Evolutionary conservation across 108 stramenopile species (phyloP).

Genomic region (Craspedostauros australis): DNA sequence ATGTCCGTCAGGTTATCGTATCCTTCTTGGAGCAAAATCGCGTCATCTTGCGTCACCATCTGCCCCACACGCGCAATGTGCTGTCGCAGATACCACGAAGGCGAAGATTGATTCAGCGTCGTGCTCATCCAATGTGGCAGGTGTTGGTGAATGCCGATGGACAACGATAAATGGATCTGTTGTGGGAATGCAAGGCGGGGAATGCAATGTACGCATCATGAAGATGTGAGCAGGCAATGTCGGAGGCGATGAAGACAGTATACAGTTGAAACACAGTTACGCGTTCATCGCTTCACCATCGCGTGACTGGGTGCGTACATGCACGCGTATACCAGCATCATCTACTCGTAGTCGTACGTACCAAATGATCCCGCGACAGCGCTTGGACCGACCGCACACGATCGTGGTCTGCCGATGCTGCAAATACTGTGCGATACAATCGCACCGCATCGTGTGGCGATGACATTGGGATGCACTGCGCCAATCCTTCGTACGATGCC

Average conservation of each 20-base stretch:
- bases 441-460: neutral
- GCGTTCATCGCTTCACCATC: too few species aligned
- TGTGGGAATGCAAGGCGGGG: neutral
- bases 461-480: too few species aligned
- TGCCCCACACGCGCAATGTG: neutral
- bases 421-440: neutral
- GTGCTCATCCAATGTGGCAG: neutral
- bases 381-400: neutral
- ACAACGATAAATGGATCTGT: neutral
- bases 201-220: neutral
- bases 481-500: neutral
- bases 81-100: neutral
- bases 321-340: too few species aligned
- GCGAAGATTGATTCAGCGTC: neutral
- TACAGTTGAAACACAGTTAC: neutral
- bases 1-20: conserved; percentile 8
- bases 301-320: too few species aligned
- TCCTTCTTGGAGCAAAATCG: conserved; percentile 6
- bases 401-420: neutral
- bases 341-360: too few species aligned
- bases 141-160: conserved; percentile 1
- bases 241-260: neutral
- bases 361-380: neutral
- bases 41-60: conserved; percentile 6
- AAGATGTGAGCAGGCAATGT: neutral